These are phyloP conservation scores for Phlegmacium glaucopus DNA, from an alignment of 768 basidiomycete genomes.

Conservation along the genomic window DNA sequence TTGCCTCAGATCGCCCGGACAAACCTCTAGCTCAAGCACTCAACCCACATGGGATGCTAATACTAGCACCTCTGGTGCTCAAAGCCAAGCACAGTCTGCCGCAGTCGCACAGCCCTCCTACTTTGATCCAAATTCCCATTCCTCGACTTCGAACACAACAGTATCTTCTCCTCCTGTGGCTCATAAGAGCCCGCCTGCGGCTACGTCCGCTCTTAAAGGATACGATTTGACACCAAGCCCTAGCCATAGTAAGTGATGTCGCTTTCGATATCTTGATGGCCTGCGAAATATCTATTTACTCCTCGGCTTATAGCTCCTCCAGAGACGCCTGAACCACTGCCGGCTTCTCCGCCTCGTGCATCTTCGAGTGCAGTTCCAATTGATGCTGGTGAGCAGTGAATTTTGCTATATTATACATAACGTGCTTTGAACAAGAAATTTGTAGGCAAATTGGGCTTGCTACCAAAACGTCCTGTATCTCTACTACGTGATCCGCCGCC, in stretches of 20 bases:
- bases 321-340: constrained; percentile 6
- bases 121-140: constrained; percentile 13
- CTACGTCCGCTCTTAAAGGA: not conserved
- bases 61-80: not conserved
- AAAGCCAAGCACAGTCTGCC: not conserved
- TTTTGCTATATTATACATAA: no score
- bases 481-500: constrained; percentile 20
- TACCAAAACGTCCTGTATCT: constrained; percentile 75
- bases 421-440: not conserved
- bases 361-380: constrained; percentile 7
- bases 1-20: not conserved
- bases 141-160: constrained; percentile 1
- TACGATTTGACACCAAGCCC: no score
- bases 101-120: constrained; percentile 14
- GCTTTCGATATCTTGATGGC: no score
- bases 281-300: not conserved
- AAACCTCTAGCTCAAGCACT: not conserved
- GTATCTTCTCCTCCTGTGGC: not conserved
- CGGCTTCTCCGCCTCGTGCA: constrained; percentile 8
- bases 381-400: constrained; percentile 6
- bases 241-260: no score
- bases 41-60: not conserved
- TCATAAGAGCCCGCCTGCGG: not conserved
- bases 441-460: constrained; percentile 62
- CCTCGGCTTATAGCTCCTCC: not conserved